Conservation (phyloP, 768 basidiomycete species). For the Termitomyces sp. region DNA sequence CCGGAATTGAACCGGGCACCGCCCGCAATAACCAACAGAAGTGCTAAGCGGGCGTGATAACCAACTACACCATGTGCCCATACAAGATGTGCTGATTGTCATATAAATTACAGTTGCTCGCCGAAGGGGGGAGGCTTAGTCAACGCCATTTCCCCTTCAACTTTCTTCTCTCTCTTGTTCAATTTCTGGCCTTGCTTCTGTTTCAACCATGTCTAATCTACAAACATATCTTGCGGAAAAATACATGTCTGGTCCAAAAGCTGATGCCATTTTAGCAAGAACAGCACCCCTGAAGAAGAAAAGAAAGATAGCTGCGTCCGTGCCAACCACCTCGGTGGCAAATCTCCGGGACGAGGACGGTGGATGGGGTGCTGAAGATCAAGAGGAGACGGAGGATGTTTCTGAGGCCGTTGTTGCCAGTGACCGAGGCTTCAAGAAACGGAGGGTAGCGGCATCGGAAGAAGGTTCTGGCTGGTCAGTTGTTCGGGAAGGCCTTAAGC, state of each 20-base stretch:
- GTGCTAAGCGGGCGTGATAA: no score
- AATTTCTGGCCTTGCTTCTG: neutral
- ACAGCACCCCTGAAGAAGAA: slow-evolving; percentile 67
- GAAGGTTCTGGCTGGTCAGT: slow-evolving; percentile 66
- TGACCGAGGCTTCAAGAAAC: slow-evolving; percentile 80
- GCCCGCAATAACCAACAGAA: no score
- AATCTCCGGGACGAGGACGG: slow-evolving; percentile 67
- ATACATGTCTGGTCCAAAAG: slow-evolving; percentile 96
- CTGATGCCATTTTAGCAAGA: slow-evolving; percentile 87
- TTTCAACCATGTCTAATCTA: slow-evolving; percentile 43
- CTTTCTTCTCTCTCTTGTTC: no score
- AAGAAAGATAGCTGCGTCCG: slow-evolving; percentile 43
- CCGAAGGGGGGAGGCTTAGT: no score
- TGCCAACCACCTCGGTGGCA: slow-evolving; percentile 23
- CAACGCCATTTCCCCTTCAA: no score
- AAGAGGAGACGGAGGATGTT: slow-evolving; percentile 54
- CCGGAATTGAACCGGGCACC: no score
- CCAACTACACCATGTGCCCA: no score
- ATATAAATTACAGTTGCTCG: no score
- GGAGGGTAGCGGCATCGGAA: slow-evolving; percentile 35
- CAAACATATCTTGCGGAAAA: slow-evolving; percentile 85
- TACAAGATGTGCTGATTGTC: no score
- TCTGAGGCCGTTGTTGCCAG: slow-evolving; percentile 65
- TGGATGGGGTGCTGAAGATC: slow-evolving; percentile 54
- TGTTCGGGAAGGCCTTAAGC: slow-evolving; percentile 50